Percentiles rank a stretch among this genome's conserved stretches.
These are phyloP conservation scores for Leccinum solheimii DNA, from an alignment of 1,284 basidiomycete species.

Conservation along the genomic window DNA sequence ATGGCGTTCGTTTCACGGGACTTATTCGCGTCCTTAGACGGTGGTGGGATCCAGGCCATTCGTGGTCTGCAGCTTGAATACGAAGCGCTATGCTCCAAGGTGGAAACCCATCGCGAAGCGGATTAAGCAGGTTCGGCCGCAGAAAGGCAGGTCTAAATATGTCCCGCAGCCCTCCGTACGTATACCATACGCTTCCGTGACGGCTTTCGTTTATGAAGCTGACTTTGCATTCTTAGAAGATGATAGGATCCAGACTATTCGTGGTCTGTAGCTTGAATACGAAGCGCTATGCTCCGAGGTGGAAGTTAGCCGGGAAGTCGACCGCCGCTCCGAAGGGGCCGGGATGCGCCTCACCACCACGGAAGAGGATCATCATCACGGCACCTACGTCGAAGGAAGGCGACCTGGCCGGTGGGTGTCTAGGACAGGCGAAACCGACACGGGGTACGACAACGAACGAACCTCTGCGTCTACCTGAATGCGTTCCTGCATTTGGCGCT, in stretches of 20 bases:
- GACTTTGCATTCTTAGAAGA: constrained; percentile 2
- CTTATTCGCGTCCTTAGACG: neutral
- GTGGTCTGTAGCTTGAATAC: constrained; percentile 7
- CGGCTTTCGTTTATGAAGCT: neutral
- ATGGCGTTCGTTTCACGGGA: neutral
- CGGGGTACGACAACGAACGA: neutral
- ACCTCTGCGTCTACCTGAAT: neutral
- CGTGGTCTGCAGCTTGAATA: constrained; percentile 8
- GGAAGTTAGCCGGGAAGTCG: neutral
- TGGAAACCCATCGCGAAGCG: neutral
- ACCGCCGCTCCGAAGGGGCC: neutral
- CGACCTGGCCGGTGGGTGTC: neutral
- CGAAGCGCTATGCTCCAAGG: constrained; percentile 10
- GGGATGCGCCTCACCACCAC: neutral
- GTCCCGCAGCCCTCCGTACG: neutral
- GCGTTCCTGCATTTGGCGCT: neutral
- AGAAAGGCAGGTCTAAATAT: neutral
- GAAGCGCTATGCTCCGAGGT: constrained; percentile 6
- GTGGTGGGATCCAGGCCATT: constrained; percentile 7
- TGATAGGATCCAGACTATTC: constrained; percentile 6
- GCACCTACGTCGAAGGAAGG: neutral
- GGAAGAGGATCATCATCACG: neutral
- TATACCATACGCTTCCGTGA: neutral
- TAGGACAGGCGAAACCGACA: neutral
- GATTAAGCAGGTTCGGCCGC: neutral